These are phyloP conservation scores for Schizopora paradoxa DNA, from an alignment of 1,284 basidiomycete species.

Conservation along the genomic window DNA sequence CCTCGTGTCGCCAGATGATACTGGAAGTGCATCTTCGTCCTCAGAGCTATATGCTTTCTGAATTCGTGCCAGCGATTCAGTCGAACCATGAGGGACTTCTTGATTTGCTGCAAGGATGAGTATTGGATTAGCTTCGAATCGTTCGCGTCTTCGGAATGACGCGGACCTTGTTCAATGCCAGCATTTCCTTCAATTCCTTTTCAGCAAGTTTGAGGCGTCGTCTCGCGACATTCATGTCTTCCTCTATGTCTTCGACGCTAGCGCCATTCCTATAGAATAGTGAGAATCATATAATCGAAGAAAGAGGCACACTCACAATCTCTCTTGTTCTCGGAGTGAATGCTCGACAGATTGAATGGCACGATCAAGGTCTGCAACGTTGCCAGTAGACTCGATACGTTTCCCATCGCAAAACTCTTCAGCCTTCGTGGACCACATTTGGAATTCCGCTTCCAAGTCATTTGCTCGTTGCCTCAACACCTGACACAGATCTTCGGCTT, in stretches of 20 bases:
- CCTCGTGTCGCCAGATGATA: slow-evolving; percentile 81
- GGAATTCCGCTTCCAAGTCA: neutral
- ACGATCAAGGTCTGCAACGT: slow-evolving; percentile 49
- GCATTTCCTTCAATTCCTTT: slow-evolving; percentile 57
- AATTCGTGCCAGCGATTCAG: slow-evolving; percentile 81
- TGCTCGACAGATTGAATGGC: slow-evolving; percentile 58
- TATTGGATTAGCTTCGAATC: slow-evolving; percentile 6
- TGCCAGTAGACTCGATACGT: slow-evolving; percentile 53
- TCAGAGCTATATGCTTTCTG: slow-evolving; percentile 78
- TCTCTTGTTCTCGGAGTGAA: slow-evolving; percentile 68
- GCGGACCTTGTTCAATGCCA: slow-evolving; percentile 56
- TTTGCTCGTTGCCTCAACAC: slow-evolving; percentile 37
- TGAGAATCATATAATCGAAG: neutral
- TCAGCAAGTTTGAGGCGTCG: slow-evolving; percentile 51
- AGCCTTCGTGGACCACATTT: slow-evolving; percentile 57
- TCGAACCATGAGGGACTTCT: slow-evolving; percentile 59
- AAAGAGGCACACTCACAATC: slow-evolving; percentile 39
- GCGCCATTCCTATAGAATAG: slow-evolving; percentile 57
- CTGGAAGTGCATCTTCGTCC: slow-evolving; percentile 81
- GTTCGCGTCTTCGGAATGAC: neutral
- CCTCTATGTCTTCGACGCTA: slow-evolving; percentile 70
- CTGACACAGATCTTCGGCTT: slow-evolving; percentile 38
- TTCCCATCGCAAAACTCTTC: slow-evolving; percentile 49
- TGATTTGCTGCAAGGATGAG: slow-evolving; percentile 44
- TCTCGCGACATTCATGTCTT: slow-evolving; percentile 60